These are phyloP conservation scores for Pulveroboletus sp. DNA, from an alignment of 768 basidiomycete genomes.

Conservation along the genomic window DNA sequence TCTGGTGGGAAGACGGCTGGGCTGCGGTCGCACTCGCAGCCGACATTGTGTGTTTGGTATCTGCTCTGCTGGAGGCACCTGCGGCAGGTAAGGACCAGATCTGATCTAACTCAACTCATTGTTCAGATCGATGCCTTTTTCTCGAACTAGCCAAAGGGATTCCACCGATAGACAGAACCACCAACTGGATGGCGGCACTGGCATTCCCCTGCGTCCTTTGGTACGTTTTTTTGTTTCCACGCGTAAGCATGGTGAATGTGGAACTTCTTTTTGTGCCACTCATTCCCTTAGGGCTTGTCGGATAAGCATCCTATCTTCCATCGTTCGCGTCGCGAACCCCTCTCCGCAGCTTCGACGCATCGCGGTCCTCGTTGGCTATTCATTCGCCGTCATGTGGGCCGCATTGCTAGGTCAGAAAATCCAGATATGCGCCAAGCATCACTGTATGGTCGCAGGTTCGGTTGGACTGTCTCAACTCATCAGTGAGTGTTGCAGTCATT, in stretches of 20 bases:
- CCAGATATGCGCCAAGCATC: neutral
- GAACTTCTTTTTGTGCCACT: neutral
- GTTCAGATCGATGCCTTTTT: neutral
- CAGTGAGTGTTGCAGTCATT: slow-evolving; percentile 10
- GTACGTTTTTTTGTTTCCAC: slow-evolving; percentile 4
- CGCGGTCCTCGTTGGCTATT: slow-evolving; percentile 2
- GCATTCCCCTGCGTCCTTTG: slow-evolving; percentile 18
- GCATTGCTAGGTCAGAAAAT: slow-evolving; percentile 16
- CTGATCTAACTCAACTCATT: no score
- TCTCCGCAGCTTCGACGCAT: slow-evolving; percentile 4
- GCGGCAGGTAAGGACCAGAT: slow-evolving; percentile 1
- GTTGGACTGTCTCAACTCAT: slow-evolving; percentile 18
- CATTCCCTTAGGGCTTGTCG: slow-evolving; percentile 17
- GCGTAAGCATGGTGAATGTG: no score
- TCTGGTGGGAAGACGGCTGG: slow-evolving; percentile 31
- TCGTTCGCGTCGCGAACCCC: slow-evolving; percentile 16
- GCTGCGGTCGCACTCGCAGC: slow-evolving; percentile 18
- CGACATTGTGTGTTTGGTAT: slow-evolving; percentile 14
- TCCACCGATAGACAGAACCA: neutral
- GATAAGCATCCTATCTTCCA: slow-evolving; percentile 22
- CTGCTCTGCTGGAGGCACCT: slow-evolving; percentile 3
- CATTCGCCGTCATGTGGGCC: slow-evolving; percentile 24
- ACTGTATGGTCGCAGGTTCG: neutral
- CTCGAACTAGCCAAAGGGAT: neutral
- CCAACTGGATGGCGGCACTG: slow-evolving; percentile 13